Evolutionary conservation across 78 protist genomes (phyloP), one percentile per base, ranked within the genome.

Genomic region (Ministeria vibrans): DNA sequence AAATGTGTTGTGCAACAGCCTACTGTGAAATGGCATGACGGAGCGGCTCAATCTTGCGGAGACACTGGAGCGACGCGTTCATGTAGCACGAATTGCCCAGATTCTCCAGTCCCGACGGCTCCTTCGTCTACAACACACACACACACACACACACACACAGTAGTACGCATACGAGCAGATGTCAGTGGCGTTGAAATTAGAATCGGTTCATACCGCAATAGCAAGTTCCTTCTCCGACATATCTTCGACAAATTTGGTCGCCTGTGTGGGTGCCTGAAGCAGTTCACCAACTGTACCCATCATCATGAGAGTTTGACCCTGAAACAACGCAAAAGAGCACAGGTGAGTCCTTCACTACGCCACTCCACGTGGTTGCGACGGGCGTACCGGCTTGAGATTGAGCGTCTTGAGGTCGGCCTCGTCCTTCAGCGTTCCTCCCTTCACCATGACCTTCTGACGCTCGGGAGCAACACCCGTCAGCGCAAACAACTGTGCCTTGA

Each of bases 401-500:
- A 88, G 28, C 55, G 49, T 49, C 11, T 42, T 63, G 87, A 86
- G 81, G 43, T 79, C 72, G 1, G 74, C 81, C 6, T 86, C 95
- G 87, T 91, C 95, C 84, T 79, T 46, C 43, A 79, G 49, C 7
- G 41, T 11, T 43, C 69, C 55, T 36, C 79, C 85, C 78, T 62
- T 72, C 59, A 53, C 36, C 79, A 81, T 80, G 59, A 80, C 41
- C 83, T 92, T 92, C 81, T 92, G 95, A 39, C 95, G 81, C 38
- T 88, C 97, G 32, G 64, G 55, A 0, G 91, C 90, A n/a, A 94
- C 97, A 28, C 51, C 51, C 4, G 97, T 89, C 45, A 90, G 84
- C 36, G 85, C 42, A 22, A 23, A 81, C 25, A 94, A 75, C 82
- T 90, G 90, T 25, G 51, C 46, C 81, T 89, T 90, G 83, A 94